Conservation (phyloP, 2,329 filamentous ascomycete genomes). For the Fusarium penzigii region DNA sequence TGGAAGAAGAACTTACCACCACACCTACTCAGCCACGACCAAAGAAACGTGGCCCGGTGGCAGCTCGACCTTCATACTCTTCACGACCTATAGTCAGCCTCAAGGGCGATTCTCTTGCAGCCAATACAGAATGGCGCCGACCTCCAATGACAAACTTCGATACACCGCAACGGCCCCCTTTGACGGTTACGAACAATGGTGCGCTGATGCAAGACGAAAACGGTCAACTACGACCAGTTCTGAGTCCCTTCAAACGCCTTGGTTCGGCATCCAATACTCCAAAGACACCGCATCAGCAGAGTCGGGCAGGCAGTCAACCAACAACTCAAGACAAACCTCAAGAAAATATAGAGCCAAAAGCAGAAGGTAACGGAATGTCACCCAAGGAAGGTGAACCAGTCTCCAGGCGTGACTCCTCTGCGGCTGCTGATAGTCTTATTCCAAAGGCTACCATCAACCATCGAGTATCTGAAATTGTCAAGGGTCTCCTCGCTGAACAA, state of each 20-base stretch:
- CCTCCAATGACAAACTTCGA: conserved; percentile 22
- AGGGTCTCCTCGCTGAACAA: conserved; percentile 31
- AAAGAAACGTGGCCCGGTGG: conserved; percentile 17
- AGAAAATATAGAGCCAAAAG: not conserved
- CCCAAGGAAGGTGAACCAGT: not conserved
- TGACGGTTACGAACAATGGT: conserved; percentile 15
- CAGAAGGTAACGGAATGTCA: not conserved
- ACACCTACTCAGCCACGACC: conserved; percentile 5
- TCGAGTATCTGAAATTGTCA: conserved; percentile 29
- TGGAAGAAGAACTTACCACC: conserved; percentile 2
- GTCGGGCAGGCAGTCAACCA: conserved; percentile 6
- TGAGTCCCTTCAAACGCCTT: conserved; percentile 14
- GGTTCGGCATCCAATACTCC: conserved; percentile 8
- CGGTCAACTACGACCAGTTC: conserved; percentile 22
- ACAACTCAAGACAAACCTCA: not conserved
- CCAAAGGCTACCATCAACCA: conserved; percentile 15
- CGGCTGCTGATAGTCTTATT: conserved; percentile 13
- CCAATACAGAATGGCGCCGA: conserved; percentile 26
- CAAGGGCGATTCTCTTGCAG: conserved; percentile 17
- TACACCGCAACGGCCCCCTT: conserved; percentile 8
- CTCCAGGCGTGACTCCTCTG: conserved; percentile 9
- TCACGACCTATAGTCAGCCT: conserved; percentile 26
- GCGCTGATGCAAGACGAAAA: conserved; percentile 24
- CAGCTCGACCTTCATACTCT: conserved; percentile 16
- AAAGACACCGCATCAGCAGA: conserved; percentile 14